phyloP scores from a whole-genome alignment of 345 rosid species.

The Populus pruinosa region DNA sequence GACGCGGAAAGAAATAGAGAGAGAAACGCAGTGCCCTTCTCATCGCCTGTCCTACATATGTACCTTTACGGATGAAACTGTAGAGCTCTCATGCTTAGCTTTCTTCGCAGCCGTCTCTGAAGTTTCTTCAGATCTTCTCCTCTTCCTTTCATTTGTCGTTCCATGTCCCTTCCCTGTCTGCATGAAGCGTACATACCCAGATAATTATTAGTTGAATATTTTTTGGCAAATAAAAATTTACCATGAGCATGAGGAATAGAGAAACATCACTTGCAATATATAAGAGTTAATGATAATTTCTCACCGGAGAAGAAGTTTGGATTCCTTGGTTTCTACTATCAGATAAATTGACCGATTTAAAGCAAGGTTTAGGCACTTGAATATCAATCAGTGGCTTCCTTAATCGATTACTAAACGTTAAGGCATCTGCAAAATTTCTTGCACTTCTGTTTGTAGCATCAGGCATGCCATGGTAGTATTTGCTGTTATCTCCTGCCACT shows the following conservation, averaged over 20 bases:
- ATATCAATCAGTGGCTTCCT: conserved; percentile 46
- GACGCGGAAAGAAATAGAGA: not conserved
- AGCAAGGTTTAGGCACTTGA: conserved; percentile 41
- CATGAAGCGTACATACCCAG: not conserved
- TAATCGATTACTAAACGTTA: conserved; percentile 31
- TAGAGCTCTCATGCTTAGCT: conserved; percentile 49
- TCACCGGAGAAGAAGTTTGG: conserved; percentile 43
- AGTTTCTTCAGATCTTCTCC: conserved; percentile 55
- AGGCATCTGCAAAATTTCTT: conserved; percentile 25
- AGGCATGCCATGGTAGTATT: conserved; percentile 23
- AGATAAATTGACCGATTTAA: conserved; percentile 42
- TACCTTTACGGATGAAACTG: conserved; percentile 67
- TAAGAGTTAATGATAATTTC: not conserved
- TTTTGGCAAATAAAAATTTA: not conserved
- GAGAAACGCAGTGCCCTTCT: not conserved
- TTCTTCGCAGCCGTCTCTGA: conserved; percentile 47
- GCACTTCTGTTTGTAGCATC: conserved; percentile 27
- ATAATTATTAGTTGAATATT: not conserved
- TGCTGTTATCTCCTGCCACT: conserved; percentile 23
- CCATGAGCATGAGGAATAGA: not conserved
- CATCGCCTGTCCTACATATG: not conserved
- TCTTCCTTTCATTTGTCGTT: conserved; percentile 51
- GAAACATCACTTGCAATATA: not conserved
- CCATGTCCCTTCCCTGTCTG: conserved; percentile 46
- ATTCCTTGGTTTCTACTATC: conserved; percentile 52